phyloP scores from a whole-genome alignment of 2,329 filamentous ascomycete genomes.

The Apiospora malaysiana region DNA sequence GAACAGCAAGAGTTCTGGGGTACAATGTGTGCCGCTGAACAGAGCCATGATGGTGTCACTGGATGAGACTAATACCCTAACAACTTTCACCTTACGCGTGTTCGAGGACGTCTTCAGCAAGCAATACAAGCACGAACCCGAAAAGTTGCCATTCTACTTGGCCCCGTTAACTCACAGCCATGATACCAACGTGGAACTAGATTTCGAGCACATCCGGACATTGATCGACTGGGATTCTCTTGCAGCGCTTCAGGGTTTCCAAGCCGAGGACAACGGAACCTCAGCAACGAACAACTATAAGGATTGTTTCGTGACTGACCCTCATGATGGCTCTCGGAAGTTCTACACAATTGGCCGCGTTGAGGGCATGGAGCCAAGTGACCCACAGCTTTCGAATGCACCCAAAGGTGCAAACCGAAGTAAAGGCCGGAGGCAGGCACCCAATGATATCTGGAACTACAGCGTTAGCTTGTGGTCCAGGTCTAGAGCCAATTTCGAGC shows the following conservation, averaged over 20 bases:
- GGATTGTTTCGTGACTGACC: slow-evolving; percentile 62
- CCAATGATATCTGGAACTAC: slow-evolving; percentile 78
- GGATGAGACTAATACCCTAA: slow-evolving; percentile 60
- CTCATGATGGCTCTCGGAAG: slow-evolving; percentile 67
- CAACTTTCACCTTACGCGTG: slow-evolving; percentile 73
- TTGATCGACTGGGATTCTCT: slow-evolving; percentile 70
- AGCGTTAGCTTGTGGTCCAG: slow-evolving; percentile 77
- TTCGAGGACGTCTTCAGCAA: slow-evolving; percentile 93
- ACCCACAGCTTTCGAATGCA: slow-evolving; percentile 66
- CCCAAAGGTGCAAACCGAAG: slow-evolving; percentile 52
- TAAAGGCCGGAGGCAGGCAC: slow-evolving; percentile 44
- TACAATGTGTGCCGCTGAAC: slow-evolving; percentile 55
- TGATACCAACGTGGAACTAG: slow-evolving; percentile 31
- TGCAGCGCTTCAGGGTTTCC: slow-evolving; percentile 41
- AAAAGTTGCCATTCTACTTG: slow-evolving; percentile 82
- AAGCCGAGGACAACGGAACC: slow-evolving; percentile 47
- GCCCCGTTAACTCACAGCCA: slow-evolving; percentile 58
- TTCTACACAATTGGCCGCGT: slow-evolving; percentile 61
- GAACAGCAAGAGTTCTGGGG: slow-evolving; percentile 62
- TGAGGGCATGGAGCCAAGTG: slow-evolving; percentile 64
- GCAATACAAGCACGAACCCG: slow-evolving; percentile 67
- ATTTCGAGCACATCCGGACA: slow-evolving; percentile 29
- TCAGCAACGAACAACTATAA: slow-evolving; percentile 55
- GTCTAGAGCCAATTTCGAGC: slow-evolving; percentile 55
- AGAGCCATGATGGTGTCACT: slow-evolving; percentile 50